Conservation (phyloP, 331 rosid genomes). For the Arachis monticola region DNA sequence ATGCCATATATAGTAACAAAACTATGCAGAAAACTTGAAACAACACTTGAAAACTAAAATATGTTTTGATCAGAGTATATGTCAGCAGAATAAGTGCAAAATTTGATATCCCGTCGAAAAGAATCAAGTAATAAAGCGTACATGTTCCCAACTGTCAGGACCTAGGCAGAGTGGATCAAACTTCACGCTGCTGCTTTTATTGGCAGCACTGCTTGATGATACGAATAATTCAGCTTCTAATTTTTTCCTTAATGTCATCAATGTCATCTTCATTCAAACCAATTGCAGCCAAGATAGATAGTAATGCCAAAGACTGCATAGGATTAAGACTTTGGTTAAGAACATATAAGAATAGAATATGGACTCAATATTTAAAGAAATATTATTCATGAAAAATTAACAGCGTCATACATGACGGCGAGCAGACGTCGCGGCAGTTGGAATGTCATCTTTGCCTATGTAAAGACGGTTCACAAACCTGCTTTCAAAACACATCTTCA, state of each 20-base stretch:
- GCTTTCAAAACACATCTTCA: constrained; percentile 57
- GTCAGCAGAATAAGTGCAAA: background rate
- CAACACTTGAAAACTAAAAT: too few relatives aligned
- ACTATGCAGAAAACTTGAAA: too few relatives aligned
- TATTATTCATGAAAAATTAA: too few relatives aligned
- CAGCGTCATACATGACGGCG: too few relatives aligned
- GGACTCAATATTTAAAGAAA: too few relatives aligned
- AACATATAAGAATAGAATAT: too few relatives aligned
- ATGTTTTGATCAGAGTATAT: too few relatives aligned
- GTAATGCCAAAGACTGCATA: too few relatives aligned
- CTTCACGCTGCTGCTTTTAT: constrained; percentile 28
- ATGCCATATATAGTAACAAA: too few relatives aligned
- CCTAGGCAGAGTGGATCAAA: constrained; percentile 65
- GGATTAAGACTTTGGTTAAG: constrained; percentile 10
- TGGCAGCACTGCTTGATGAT: constrained; percentile 43
- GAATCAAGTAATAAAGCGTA: constrained; percentile 34
- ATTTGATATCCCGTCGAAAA: constrained; percentile 18
- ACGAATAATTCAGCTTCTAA: constrained; percentile 59
- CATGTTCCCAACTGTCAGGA: constrained; percentile 87
- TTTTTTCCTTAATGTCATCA: constrained; percentile 29
- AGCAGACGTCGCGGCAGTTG: too few relatives aligned
- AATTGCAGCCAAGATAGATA: too few relatives aligned
- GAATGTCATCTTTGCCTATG: constrained; percentile 60
- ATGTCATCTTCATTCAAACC: too few relatives aligned
- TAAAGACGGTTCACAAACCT: constrained; percentile 80